Evolutionary conservation across 441 rosid genomes (phyloP).

Genomic region (Gossypium davidsonii): DNA sequence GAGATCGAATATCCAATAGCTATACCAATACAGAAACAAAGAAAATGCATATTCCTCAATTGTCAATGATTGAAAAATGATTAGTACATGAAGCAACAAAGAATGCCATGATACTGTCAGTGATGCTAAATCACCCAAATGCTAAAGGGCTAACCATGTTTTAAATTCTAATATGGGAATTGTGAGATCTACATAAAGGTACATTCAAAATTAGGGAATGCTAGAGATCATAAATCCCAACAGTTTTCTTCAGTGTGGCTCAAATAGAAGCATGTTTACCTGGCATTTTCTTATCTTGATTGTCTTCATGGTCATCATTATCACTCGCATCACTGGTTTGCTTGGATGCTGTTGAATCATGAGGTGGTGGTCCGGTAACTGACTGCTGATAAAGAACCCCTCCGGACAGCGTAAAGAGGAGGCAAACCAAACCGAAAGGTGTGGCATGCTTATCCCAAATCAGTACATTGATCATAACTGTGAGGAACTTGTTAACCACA

Average conservation of each 20-base stretch:
- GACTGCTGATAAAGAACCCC: constrained; percentile 94
- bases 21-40: too few species aligned
- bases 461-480: constrained; percentile 77
- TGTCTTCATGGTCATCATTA: constrained; percentile 26
- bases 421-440: constrained; percentile 78
- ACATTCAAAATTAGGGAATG: neutral
- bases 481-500: constrained; percentile 90
- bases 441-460: constrained; percentile 97
- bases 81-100: neutral
- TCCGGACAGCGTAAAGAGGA: constrained; percentile 65
- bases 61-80: too few species aligned
- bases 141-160: neutral
- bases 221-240: neutral
- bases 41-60: too few species aligned
- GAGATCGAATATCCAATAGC: too few species aligned
- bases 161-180: neutral
- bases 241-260: neutral
- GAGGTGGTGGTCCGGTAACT: constrained; percentile 36
- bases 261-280: constrained; percentile 42
- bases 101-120: neutral
- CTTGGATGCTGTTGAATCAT: constrained; percentile 30
- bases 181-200: too few species aligned
- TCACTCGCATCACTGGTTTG: constrained; percentile 26
- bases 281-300: constrained; percentile 24
- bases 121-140: neutral